Conservation (phyloP, 148 eudicot genomes). For the Vaccinium corymbosum region DNA sequence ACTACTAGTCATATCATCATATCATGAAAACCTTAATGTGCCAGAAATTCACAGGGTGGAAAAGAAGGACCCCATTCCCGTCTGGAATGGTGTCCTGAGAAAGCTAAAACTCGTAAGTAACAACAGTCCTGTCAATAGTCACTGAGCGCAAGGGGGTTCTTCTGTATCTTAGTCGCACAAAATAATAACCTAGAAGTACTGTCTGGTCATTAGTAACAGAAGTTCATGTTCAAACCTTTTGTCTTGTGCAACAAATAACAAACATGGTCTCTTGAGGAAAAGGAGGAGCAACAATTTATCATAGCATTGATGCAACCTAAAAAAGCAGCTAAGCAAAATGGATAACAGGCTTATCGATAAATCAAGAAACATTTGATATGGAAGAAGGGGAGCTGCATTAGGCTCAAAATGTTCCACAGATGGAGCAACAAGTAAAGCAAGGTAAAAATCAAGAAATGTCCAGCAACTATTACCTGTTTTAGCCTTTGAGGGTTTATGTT, state of each 20-base stretch:
- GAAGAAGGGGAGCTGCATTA: background rate
- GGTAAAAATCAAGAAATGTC: constrained; percentile 2
- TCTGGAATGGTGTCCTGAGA: background rate
- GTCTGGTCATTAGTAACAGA: background rate
- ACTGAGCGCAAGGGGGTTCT: background rate
- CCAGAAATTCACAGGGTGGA: background rate
- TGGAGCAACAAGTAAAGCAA: background rate
- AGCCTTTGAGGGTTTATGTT: constrained; percentile 59
- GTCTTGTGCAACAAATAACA: constrained; percentile 3
- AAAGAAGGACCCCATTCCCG: background rate
- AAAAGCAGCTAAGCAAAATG: background rate
- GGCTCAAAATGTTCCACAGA: background rate
- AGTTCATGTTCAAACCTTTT: background rate
- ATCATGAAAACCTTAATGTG: background rate
- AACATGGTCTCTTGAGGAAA: background rate
- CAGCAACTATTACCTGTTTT: constrained; percentile 43
- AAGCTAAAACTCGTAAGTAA: background rate
- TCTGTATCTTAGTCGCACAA: background rate
- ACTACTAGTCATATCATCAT: background rate
- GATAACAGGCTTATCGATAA: background rate
- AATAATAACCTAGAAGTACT: background rate
- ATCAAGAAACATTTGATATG: background rate
- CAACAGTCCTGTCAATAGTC: background rate
- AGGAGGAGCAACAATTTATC: background rate
- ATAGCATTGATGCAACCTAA: background rate